These are phyloP conservation scores for Leucoagaricus sp. DNA, from an alignment of 1,284 basidiomycete genomes.

Conservation along the genomic window DNA sequence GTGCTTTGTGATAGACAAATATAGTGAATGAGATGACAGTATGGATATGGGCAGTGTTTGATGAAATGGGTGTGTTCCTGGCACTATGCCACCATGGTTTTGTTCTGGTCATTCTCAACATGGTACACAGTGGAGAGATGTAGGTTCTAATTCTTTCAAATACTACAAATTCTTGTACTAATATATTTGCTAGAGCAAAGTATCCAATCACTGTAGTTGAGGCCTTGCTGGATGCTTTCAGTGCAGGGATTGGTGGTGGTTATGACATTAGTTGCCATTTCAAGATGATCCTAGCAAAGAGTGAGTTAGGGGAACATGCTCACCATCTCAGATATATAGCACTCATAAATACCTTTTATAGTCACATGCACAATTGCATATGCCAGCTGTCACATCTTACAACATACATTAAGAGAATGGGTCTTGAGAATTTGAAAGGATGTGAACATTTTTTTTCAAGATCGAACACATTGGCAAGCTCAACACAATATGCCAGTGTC, in stretches of 20 bases:
- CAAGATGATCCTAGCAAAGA: slow-evolving; percentile 17
- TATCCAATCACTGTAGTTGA: slow-evolving; percentile 33
- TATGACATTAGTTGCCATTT: slow-evolving; percentile 31
- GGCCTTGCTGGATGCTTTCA: slow-evolving; percentile 26
- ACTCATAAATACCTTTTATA: slow-evolving; percentile 32
- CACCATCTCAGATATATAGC: slow-evolving; percentile 8
- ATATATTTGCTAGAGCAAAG: slow-evolving; percentile 22
- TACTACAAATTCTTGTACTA: no score
- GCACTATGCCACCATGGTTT: slow-evolving; percentile 25
- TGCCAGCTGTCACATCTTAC: slow-evolving; percentile 29
- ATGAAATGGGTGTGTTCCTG: slow-evolving; percentile 33
- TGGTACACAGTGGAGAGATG: slow-evolving; percentile 30
- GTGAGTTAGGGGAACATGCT: slow-evolving; percentile 15
- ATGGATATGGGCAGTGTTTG: slow-evolving; percentile 31
- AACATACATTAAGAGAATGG: slow-evolving; percentile 27
- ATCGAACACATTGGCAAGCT: slow-evolving; percentile 28
- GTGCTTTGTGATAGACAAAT: slow-evolving; percentile 23
- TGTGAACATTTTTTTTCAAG: slow-evolving; percentile 33
- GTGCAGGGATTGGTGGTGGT: slow-evolving; percentile 24
- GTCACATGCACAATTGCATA: slow-evolving; percentile 30
- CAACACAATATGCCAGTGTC: slow-evolving; percentile 23
- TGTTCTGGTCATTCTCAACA: slow-evolving; percentile 20
- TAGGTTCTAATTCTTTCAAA: neutral
- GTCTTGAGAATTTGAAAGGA: slow-evolving; percentile 33
- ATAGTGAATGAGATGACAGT: slow-evolving; percentile 23